These are phyloP conservation scores for Tuber melanosporum DNA, from an alignment of 495 filamentous ascomycete genomes.

Conservation along the genomic window DNA sequence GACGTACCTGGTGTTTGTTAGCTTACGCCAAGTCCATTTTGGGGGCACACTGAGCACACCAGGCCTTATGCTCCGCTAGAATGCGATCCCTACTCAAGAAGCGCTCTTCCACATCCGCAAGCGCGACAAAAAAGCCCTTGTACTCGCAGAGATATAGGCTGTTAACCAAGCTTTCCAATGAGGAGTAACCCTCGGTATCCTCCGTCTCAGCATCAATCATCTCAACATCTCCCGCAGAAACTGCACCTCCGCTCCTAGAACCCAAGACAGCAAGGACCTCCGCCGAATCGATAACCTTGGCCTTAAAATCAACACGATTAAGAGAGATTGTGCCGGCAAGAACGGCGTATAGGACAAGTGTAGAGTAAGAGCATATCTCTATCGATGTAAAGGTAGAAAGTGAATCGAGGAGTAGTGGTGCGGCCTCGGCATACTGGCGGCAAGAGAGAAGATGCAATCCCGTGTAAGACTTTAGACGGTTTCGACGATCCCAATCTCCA, in stretches of 20 bases:
- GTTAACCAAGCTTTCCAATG: constrained; percentile 80
- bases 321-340: constrained; percentile 89
- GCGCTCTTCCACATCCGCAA: constrained; percentile 85
- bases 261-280: constrained; percentile 96
- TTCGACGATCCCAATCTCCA: constrained; percentile 96
- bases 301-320: constrained; percentile 96
- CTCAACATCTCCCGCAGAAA: constrained; percentile 59
- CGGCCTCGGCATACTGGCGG: constrained; percentile 80
- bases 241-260: constrained; percentile 70
- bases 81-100: constrained; percentile 93
- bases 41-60: constrained; percentile 48
- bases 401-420: constrained; percentile 89
- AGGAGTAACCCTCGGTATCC: constrained; percentile 54
- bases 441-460: constrained; percentile 86
- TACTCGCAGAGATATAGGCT: constrained; percentile 91
- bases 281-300: constrained; percentile 93
- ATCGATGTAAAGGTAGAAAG: constrained; percentile 98
- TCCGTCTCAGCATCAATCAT: constrained; percentile 70
- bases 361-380: constrained; percentile 92
- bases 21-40: neutral
- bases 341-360: constrained; percentile 89
- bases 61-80: constrained; percentile 83
- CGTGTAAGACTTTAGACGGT: constrained; percentile 96
- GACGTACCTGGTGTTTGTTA: constrained; percentile 50
- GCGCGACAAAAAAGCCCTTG: constrained; percentile 80